phyloP scores from a whole-genome alignment of 2,329 filamentous ascomycete genomes.

The Fonsecaea nubica region DNA sequence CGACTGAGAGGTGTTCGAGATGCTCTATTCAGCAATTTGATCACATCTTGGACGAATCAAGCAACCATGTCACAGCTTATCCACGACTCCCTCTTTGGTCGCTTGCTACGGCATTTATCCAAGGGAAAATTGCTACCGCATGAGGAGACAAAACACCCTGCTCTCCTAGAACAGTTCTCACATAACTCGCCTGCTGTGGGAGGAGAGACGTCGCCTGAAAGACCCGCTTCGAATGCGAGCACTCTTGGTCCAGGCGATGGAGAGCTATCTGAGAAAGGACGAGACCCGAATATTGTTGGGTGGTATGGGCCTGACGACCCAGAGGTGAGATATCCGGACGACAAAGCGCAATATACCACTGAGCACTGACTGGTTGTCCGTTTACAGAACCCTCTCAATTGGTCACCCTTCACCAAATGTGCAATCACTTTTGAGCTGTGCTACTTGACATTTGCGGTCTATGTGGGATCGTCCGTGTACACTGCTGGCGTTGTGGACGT shows the following conservation, averaged over 20 bases:
- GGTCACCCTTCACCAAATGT: conserved; percentile 52
- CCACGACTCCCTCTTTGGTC: conserved; percentile 5
- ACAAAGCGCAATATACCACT: neutral
- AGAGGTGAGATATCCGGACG: conserved; percentile 29
- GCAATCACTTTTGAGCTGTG: conserved; percentile 57
- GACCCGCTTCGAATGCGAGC: conserved; percentile 6
- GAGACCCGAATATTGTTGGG: conserved; percentile 56
- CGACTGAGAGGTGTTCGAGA: neutral
- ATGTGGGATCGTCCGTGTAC: conserved; percentile 61
- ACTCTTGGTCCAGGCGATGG: neutral
- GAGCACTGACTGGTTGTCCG: neutral
- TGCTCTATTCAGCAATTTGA: neutral
- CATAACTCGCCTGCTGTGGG: neutral
- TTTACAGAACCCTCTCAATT: conserved; percentile 54
- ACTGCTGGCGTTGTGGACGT: conserved; percentile 53
- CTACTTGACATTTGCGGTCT: conserved; percentile 58
- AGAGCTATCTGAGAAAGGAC: conserved; percentile 55
- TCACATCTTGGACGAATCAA: neutral
- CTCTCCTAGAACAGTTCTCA: neutral
- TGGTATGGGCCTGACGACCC: conserved; percentile 50
- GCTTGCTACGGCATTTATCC: neutral
- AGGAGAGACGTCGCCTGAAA: conserved; percentile 10
- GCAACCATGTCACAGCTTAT: conserved; percentile 4
- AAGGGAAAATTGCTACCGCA: conserved; percentile 3
- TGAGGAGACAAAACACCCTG: neutral